Evolutionary conservation across 768 basidiomycete genomes (phyloP), one percentile per base, ranked within the genome.

Genomic region (Russula brevipes): DNA sequence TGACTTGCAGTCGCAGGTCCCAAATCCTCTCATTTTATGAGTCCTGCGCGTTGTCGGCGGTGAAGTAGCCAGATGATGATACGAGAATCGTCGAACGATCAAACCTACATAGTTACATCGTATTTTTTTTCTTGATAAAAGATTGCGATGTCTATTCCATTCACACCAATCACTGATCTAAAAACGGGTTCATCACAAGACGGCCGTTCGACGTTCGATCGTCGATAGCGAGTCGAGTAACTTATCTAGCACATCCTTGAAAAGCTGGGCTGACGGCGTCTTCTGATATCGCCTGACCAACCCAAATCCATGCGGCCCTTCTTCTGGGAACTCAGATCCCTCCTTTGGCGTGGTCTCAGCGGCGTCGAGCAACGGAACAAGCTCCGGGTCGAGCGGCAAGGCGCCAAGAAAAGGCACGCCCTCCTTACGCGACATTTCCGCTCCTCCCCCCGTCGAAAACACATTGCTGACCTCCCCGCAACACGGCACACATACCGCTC

Each of bases 401-500:
- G 89, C 82, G 11, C 97, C 97, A 58, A 99, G 78, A 72, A 94
- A 97, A 54, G 71, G 73, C 44, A 98, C 69, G 1, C 79, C 81
- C 70, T 95, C 91, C 55, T 80, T 24, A 24, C 24, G 24, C 24
- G 24, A 93, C 88, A 95, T 87, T 70, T 87, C 89, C 74, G 88
- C 85, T 1, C 95, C 97, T 2, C 97, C 97, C 16, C 94, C 94
- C 4, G 86, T 88, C 8, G 94, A 97, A 74, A 98, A 99, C 58
- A 97, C 84, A 73, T 96, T 93, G 78, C 87, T 92, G 68, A 98
- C 79, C 74, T 98, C 95, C 17, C 92, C 92, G 72, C 97, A 98
- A 72, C 95, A 97, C 50, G 97, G 72, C 96, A 98, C 19, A 89
- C 90, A 75, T 97, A 98, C 55, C 97, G 67, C 92, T 91, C 97